These are phyloP conservation scores for Triangularia verruculosa DNA, from an alignment of 2,329 filamentous ascomycete species.

Conservation along the genomic window DNA sequence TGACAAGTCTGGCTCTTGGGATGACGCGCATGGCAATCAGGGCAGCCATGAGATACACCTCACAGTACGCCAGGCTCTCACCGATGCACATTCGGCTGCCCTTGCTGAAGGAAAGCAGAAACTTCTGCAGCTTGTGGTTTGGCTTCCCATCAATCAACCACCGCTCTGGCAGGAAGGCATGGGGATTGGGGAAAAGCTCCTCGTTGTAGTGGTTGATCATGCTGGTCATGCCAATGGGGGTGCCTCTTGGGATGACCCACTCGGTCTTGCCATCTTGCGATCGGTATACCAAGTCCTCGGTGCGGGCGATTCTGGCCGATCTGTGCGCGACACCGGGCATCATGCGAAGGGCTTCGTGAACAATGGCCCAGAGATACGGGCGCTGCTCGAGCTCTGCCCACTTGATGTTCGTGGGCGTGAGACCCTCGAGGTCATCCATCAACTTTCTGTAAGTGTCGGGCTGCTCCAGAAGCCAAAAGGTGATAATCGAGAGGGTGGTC, in stretches of 20 bases:
- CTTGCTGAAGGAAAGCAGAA: conserved; percentile 20
- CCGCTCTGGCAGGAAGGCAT: conserved; percentile 25
- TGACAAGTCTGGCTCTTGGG: conserved; percentile 21
- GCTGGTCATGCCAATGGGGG: conserved; percentile 35
- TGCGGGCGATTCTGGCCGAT: conserved; percentile 12
- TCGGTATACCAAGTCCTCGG: conserved; percentile 31
- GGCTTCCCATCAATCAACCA: conserved; percentile 29
- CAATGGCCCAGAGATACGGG: conserved; percentile 32
- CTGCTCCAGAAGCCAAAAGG: conserved; percentile 28
- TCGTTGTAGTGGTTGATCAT: conserved; percentile 34
- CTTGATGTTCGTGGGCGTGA: conserved; percentile 23
- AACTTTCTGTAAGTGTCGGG: conserved; percentile 25
- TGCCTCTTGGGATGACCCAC: conserved; percentile 30
- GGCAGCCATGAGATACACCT: conserved; percentile 27
- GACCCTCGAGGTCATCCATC: conserved; percentile 23
- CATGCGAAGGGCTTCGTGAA: conserved; percentile 32
- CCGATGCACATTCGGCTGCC: conserved; percentile 18
- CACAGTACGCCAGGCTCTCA: conserved; percentile 22
- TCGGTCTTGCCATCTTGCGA: conserved; percentile 20
- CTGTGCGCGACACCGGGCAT: conserved; percentile 30
- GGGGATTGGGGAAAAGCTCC: conserved; percentile 29
- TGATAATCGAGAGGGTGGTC: conserved; percentile 28
- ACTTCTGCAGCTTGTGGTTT: conserved; percentile 28
- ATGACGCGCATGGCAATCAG: conserved; percentile 26
- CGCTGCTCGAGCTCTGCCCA: conserved; percentile 31